A percentile compares a stretch with the other conserved stretches of the same genome.
These are phyloP conservation scores for Zygnema circumcarinatum DNA, from an alignment of 139 green algal species.

Conservation along the genomic window DNA sequence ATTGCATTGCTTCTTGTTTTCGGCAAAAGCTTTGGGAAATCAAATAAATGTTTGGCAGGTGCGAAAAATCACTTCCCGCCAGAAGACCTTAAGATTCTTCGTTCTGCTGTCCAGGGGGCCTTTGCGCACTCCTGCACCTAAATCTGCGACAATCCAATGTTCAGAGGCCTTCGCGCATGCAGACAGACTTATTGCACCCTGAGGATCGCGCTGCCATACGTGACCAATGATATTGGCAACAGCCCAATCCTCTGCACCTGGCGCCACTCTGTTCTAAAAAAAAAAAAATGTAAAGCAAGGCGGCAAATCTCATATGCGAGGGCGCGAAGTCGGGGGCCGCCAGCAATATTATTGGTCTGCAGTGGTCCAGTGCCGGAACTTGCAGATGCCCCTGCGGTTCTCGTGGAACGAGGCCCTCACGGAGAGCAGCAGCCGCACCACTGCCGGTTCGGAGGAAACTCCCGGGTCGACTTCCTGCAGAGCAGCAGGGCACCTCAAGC, in stretches of 20 bases:
- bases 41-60: no score
- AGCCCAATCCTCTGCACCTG: background rate
- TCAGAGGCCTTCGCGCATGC: background rate
- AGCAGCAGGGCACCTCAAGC: no score
- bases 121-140: no score
- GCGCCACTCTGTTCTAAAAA: background rate
- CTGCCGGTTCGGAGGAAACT: conserved; percentile 4
- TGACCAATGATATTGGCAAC: background rate
- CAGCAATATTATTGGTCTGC: conserved; percentile 6
- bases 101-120: no score
- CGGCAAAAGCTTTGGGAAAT: no score
- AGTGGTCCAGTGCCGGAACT: conserved; percentile 45
- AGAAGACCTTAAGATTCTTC: no score
- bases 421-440: conserved; percentile 24
- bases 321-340: background rate
- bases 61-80: no score
- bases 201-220: background rate
- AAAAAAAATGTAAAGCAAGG: background rate
- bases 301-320: background rate
- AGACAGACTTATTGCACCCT: background rate
- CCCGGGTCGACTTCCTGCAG: conserved; percentile 26
- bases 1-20: no score
- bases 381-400: conserved; percentile 32
- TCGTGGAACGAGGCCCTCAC: conserved; percentile 37
- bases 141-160: no score